Base-by-base conservation (phyloP, 2,329 filamentous ascomycete genomes). In the Colletotrichum sidae region DNA sequence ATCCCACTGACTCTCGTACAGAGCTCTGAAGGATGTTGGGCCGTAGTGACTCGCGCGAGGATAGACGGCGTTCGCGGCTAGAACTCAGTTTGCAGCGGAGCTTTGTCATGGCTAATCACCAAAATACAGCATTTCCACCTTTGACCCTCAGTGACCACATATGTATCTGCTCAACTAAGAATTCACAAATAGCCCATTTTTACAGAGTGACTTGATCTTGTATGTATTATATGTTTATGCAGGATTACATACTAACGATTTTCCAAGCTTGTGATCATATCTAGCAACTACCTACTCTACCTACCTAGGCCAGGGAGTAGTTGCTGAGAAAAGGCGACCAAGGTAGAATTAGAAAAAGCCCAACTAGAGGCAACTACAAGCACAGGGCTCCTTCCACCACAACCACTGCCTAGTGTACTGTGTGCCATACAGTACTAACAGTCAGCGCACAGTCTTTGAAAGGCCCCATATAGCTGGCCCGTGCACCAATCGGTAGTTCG, bases 401-500 rank as follows among this genome's bases (percentile, higher is more conserved):
- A n/a, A 15, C 13, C 42, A 8, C 5, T 45, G 6, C 8, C n/a
- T 17, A 12, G 8, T 6, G 10, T 25, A 57, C 63, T 49, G 63
- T 66, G 17, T 15, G 6, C 4, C 2, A 1, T 0, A 15, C 63
- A 6, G 63, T 66, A 42, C 11, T n/a, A 17, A 9, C 4, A 3
- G 4, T 8, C 1, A 0, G 8, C 2, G 9, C 17, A 66, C 63
- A 9, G 63, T 41, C 17, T 15, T 15, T 2, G 0, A 34, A 25
- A 10, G 41, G 52, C 49, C 47, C 63, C 63, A 33, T 52, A 7
- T n/a, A 4, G 3, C 1, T 63, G 59, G 59, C 9, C 63, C 63
- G 63, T 63, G 63, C 63, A 37, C 58, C 17, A 35, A 49, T 62
- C 47, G 59, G 58, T 57, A 66, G 46, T 62, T 66, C 42, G 58